Base-by-base conservation (phyloP, 139 green algal genomes). In the Chlorella ohadii region DNA sequence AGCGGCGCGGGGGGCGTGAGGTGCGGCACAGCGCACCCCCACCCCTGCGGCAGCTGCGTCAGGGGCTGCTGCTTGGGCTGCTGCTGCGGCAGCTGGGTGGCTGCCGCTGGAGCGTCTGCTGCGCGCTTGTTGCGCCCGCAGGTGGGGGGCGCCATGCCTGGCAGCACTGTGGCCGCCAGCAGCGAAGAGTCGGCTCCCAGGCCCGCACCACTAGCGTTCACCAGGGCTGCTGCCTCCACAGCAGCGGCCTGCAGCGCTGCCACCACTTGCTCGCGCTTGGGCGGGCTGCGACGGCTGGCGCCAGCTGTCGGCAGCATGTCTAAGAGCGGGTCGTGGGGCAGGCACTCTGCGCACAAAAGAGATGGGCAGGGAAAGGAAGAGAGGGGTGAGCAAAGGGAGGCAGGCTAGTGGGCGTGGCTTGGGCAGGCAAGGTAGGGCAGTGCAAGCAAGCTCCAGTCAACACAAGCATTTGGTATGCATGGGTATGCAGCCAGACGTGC, bases 261-360 rank as follows among this genome's bases (percentile, higher is more conserved):
- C 4, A 31, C 55, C 11, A 47, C 72, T 23, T 11, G 75, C 34
- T 68, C n/a, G 1, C 55, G 19, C 23, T 19, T 36, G 22, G 34
- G 33, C 22, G 34, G 19, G 33, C 11, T 5, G 72, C n/a, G 38
- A 7, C 17, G 44, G 72, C 44, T n/a, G 57, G 28, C 11, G 31
- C 28, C 27, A 3, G 34, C 3, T 56, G 36, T 3, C 22, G 76
- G 57, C 36, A 82, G 76, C 76, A 72, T 23, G 59, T 72, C 36
- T 25, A 72, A 82, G 22, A 82, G 59, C 25, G 76, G 76, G 34
- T 82, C 76, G 38, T 72, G 76, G 15, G 76, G 76, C 33, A 82
- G 59, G 36, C 27, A 63, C 2, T 75, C 63, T 74, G 78, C 63
- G 33, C 12, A 41, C 3, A 3, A 33, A 5, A 16, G 38, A 38